Evolutionary conservation across 2,329 filamentous ascomycete species (phyloP).

Genomic region (Hymenoscyphus albidus): DNA sequence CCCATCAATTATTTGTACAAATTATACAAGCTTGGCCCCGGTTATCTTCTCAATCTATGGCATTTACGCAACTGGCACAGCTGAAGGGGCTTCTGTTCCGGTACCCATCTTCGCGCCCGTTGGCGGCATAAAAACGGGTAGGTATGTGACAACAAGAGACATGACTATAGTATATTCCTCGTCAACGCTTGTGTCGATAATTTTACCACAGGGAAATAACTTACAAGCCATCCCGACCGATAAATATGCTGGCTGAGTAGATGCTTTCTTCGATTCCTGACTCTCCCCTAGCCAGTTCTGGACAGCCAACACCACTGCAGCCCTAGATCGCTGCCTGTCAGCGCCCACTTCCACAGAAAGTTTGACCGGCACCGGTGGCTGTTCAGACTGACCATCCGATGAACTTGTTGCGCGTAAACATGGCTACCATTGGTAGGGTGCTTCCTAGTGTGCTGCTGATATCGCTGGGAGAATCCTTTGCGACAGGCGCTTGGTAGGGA

Average conservation of each 20-base stretch:
- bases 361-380: neutral
- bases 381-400: conserved; percentile 53
- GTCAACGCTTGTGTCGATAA: conserved; percentile 8
- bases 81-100: conserved; percentile 46
- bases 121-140: conserved; percentile 62
- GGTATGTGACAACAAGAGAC: conserved; percentile 48
- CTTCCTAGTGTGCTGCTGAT: conserved; percentile 68
- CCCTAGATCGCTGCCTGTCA: conserved; percentile 46
- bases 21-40: neutral
- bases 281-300: conserved; percentile 77
- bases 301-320: conserved; percentile 67
- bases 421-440: conserved; percentile 91
- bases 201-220: conserved; percentile 35
- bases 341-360: neutral
- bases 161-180: conserved; percentile 27
- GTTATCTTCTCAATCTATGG: neutral
- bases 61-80: conserved; percentile 35
- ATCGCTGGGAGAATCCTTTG: conserved; percentile 61
- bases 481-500: conserved; percentile 75
- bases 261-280: conserved; percentile 59
- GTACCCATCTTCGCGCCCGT: conserved; percentile 38
- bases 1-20: neutral
- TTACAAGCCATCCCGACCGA: conserved; percentile 74
- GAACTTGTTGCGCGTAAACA: conserved; percentile 88
- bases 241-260: conserved; percentile 68